These are phyloP conservation scores for Colletotrichum musicola DNA, from an alignment of 2,329 filamentous ascomycete genomes.

Conservation along the genomic window DNA sequence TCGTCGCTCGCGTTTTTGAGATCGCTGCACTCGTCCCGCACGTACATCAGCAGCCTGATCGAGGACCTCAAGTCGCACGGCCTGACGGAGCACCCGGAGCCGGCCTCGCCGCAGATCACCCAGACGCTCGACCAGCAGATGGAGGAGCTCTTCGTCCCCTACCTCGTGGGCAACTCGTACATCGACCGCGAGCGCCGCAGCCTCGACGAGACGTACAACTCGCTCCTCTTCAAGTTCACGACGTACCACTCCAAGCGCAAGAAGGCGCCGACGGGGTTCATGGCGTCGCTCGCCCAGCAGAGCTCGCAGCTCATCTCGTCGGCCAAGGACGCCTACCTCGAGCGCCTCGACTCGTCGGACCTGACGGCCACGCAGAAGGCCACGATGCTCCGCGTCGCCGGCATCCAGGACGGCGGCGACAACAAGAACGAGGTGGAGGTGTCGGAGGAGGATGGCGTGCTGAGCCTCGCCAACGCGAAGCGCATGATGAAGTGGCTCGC, in stretches of 20 bases:
- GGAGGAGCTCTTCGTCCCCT: constrained; percentile 82
- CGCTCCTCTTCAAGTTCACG: constrained; percentile 94
- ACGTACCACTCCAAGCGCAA: constrained; percentile 92
- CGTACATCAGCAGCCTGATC: constrained; percentile 87
- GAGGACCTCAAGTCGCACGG: constrained; percentile 96
- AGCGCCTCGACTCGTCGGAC: constrained; percentile 88
- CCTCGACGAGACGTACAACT: constrained; percentile 87
- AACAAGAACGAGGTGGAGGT: constrained; percentile 91
- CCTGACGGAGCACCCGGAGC: constrained; percentile 93
- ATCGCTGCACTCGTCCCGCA: constrained; percentile 89
- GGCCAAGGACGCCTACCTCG: constrained; percentile 91
- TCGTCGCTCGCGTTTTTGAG: constrained; percentile 93
- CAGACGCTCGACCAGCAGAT: constrained; percentile 80
- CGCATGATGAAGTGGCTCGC: constrained; percentile 98
- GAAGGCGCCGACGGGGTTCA: constrained; percentile 91
- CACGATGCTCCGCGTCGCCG: constrained; percentile 91
- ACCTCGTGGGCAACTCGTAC: constrained; percentile 76
- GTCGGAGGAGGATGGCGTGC: constrained; percentile 86
- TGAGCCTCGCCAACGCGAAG: constrained; percentile 91
- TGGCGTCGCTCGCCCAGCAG: constrained; percentile 90
- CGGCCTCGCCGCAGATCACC: constrained; percentile 87
- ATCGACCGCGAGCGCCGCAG: constrained; percentile 77
- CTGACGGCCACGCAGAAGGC: constrained; percentile 88
- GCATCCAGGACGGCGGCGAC: constrained; percentile 80
- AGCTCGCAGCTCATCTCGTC: constrained; percentile 89